phyloP scores from a whole-genome alignment of 768 basidiomycete species.

The Lentinula aciculospora region DNA sequence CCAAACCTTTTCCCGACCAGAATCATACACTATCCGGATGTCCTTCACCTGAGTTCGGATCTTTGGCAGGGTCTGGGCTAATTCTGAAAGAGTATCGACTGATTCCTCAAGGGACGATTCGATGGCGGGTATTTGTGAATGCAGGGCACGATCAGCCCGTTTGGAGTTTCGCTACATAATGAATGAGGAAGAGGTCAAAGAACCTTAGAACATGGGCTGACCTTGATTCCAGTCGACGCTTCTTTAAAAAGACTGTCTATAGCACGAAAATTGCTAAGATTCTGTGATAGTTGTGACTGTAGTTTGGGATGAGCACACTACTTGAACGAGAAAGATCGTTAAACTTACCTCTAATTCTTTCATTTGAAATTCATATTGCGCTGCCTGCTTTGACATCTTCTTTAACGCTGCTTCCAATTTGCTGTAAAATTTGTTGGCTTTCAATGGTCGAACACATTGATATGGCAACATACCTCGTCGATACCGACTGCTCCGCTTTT shows the following conservation, averaged over 20 bases:
- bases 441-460: not conserved
- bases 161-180: constrained; percentile 45
- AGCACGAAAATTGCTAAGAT: constrained; percentile 69
- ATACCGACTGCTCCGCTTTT: not conserved
- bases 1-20: constrained; percentile 59
- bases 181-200: not conserved
- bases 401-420: constrained; percentile 43
- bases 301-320: constrained; percentile 3
- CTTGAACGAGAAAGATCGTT: not conserved
- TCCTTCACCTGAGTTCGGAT: constrained; percentile 57
- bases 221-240: constrained; percentile 55
- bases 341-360: constrained; percentile 51
- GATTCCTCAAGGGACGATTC: constrained; percentile 57
- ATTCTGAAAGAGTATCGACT: constrained; percentile 47
- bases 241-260: constrained; percentile 68
- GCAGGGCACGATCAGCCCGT: constrained; percentile 54
- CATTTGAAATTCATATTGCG: constrained; percentile 50
- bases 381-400: constrained; percentile 39
- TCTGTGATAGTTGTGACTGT: constrained; percentile 62
- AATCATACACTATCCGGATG: constrained; percentile 64
- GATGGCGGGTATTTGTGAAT: constrained; percentile 58
- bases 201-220: constrained; percentile 15
- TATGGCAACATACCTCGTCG: not conserved
- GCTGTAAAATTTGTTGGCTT: constrained; percentile 17
- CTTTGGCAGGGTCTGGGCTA: constrained; percentile 54